Evolutionary conservation across 2,329 filamentous ascomycete genomes (phyloP).

Genomic region (Penicillium sp.): DNA sequence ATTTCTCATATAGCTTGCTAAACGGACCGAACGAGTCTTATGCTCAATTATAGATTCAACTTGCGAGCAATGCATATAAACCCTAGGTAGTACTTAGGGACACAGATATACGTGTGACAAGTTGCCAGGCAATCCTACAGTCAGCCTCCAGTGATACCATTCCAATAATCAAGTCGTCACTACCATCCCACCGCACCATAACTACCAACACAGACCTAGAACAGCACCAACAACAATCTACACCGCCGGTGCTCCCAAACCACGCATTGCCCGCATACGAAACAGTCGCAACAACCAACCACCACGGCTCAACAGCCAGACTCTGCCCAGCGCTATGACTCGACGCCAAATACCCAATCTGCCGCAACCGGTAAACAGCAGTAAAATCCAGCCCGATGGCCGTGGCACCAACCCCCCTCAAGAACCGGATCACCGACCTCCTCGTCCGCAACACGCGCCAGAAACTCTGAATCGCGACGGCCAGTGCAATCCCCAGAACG

Average conservation of each 20-base stretch:
- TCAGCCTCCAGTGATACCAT: too few species aligned
- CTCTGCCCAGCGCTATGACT: constrained; percentile 51
- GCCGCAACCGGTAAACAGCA: constrained; percentile 62
- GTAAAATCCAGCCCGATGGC: constrained; percentile 63
- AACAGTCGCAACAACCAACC: constrained; percentile 58
- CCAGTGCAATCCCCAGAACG: constrained; percentile 36
- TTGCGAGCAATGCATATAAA: too few species aligned
- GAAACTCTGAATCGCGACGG: constrained; percentile 45
- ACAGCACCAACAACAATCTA: constrained; percentile 49
- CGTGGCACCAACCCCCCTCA: constrained; percentile 59
- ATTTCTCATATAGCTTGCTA: too few species aligned
- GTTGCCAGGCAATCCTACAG: too few species aligned
- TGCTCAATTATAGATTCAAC: too few species aligned
- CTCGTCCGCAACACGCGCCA: constrained; percentile 53
- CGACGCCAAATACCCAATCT: constrained; percentile 59
- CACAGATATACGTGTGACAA: too few species aligned
- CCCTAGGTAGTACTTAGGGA: too few species aligned
- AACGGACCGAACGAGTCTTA: too few species aligned
- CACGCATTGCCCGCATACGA: constrained; percentile 50
- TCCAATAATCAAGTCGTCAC: too few species aligned
- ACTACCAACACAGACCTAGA: constrained; percentile 51
- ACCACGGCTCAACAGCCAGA: constrained; percentile 60
- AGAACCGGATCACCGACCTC: constrained; percentile 48
- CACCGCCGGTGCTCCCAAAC: constrained; percentile 45
- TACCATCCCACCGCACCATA: too few species aligned